phyloP scores from a whole-genome alignment of 2,329 filamentous ascomycete species.

The Acephala macrosclerotiorum region DNA sequence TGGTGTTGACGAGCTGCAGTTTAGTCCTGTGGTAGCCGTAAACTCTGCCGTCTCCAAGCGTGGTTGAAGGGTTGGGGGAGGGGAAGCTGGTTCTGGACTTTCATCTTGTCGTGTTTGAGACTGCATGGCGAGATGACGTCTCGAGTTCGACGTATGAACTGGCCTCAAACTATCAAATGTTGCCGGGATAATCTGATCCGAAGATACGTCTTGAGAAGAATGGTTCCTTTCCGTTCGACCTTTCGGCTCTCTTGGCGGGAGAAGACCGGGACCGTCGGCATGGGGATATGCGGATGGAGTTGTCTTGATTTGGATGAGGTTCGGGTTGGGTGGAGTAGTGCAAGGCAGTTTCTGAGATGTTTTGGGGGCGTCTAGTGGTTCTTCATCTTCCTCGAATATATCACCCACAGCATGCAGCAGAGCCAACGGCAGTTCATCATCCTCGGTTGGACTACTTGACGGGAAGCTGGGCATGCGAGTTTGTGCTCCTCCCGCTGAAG shows the following conservation, averaged over 20 bases:
- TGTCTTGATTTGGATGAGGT: constrained; percentile 38
- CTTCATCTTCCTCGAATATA: constrained; percentile 23
- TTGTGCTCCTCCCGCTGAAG: background rate
- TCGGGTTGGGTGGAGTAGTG: constrained; percentile 20
- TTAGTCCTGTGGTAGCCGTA: background rate
- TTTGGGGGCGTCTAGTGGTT: background rate
- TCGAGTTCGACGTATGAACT: background rate
- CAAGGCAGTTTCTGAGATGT: constrained; percentile 30
- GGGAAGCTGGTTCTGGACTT: constrained; percentile 3
- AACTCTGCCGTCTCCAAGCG: background rate
- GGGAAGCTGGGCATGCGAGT: constrained; percentile 1
- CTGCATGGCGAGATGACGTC: background rate
- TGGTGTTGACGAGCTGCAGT: background rate
- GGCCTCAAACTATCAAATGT: constrained; percentile 25
- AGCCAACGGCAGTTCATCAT: constrained; percentile 39
- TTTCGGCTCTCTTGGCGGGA: background rate
- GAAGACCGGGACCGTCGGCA: background rate
- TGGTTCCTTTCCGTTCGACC: background rate
- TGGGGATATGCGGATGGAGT: constrained; percentile 30
- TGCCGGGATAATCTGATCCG: constrained; percentile 31
- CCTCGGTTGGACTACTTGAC: constrained; percentile 24
- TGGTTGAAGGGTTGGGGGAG: background rate
- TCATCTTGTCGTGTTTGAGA: background rate
- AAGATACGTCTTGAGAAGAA: constrained; percentile 20
- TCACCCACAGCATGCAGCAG: constrained; percentile 38